Evolutionary conservation across 164 flowering plant genomes (phyloP).

Genomic region (Annona cherimola): DNA sequence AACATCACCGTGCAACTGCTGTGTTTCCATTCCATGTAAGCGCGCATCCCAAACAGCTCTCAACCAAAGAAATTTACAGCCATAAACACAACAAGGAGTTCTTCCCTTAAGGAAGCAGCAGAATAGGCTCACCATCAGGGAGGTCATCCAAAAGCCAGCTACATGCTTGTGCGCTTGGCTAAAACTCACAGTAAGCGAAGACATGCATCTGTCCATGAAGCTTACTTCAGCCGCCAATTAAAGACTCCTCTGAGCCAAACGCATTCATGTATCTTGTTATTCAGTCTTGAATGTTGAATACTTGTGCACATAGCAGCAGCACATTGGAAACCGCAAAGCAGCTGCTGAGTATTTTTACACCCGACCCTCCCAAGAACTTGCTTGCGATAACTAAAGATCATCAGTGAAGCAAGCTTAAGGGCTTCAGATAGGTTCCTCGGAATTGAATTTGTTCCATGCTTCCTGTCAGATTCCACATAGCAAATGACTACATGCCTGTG

Average conservation of each 20-base stretch:
- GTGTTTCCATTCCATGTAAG: constrained; percentile 8
- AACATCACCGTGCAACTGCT: constrained; percentile 9
- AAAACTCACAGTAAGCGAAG: no score
- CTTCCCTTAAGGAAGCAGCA: no score
- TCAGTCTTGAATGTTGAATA: no score
- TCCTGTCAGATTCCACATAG: constrained; percentile 40
- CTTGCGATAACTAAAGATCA: neutral
- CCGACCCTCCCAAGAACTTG: neutral
- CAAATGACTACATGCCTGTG: neutral
- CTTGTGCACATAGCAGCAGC: neutral
- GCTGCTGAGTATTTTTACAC: neutral
- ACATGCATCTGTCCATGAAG: no score
- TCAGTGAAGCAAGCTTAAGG: neutral
- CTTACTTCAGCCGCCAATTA: no score
- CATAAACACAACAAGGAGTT: neutral
- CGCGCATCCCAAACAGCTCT: constrained; percentile 11
- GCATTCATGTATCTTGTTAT: no score
- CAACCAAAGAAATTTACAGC: constrained; percentile 16
- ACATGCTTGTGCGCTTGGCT: no score
- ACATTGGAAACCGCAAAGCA: neutral
- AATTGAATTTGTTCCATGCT: constrained; percentile 78
- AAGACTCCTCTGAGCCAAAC: no score
- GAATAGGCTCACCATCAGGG: no score
- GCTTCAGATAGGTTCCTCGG: constrained; percentile 54
- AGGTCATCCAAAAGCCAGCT: no score